A percentile compares a stretch with the other conserved stretches of the same genome.
These are phyloP conservation scores for Candolleomyces aberdarensis DNA, from an alignment of 768 basidiomycete species.

Conservation along the genomic window DNA sequence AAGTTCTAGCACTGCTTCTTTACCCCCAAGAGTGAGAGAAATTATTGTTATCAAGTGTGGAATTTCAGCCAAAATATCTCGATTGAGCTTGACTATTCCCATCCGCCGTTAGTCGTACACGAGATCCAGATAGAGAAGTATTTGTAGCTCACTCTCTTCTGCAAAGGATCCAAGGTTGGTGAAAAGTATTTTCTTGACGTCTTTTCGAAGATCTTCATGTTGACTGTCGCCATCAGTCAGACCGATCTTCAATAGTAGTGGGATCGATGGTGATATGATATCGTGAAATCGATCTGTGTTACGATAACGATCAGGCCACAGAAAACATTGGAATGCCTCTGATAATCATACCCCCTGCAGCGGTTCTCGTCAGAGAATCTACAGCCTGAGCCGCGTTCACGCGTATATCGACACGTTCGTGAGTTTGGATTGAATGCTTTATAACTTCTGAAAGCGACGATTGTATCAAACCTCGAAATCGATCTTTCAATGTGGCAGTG, in stretches of 20 bases:
- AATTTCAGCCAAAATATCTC: background rate
- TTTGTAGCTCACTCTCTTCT: background rate
- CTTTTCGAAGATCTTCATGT: background rate
- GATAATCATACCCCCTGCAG: background rate
- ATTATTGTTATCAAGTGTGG: background rate
- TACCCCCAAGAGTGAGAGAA: background rate
- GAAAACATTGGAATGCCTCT: background rate
- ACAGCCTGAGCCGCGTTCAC: too few relatives aligned
- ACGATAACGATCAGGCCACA: background rate
- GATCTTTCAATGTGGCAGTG: background rate
- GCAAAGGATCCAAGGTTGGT: background rate
- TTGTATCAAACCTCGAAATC: background rate
- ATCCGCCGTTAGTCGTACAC: background rate
- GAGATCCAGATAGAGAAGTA: background rate
- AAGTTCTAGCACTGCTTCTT: background rate
- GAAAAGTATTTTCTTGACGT: background rate
- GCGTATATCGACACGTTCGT: too few relatives aligned
- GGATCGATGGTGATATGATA: background rate
- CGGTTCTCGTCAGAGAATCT: too few relatives aligned
- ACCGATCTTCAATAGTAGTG: background rate
- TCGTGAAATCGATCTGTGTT: background rate
- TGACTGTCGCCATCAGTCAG: background rate
- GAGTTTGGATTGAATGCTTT: too few relatives aligned
- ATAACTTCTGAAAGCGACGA: background rate
- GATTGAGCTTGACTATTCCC: background rate